phyloP scores from a whole-genome alignment of 192 early-diverging fungal species.

The Coemansia sp. region DNA sequence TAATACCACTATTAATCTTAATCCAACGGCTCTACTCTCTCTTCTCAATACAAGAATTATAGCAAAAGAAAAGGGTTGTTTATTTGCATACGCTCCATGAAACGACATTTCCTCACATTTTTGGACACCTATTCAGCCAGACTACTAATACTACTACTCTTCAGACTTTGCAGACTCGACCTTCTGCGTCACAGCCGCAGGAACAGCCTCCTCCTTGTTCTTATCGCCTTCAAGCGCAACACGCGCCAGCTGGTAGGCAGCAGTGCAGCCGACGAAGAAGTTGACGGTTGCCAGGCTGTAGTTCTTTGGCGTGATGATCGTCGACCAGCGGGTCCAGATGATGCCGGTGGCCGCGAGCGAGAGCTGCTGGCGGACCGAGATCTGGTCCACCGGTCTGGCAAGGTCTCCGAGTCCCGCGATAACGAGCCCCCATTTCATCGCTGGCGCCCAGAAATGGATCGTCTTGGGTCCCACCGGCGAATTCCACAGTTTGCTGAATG shows the following conservation, averaged over 20 bases:
- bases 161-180: not conserved
- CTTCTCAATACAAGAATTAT: too few relatives aligned
- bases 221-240: conserved; percentile 68
- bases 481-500: conserved; percentile 73
- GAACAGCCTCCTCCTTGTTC: not conserved
- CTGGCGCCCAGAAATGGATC: conserved; percentile 97
- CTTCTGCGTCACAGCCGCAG: not conserved
- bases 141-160: not conserved
- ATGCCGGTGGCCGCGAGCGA: conserved; percentile 91
- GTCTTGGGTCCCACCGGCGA: conserved; percentile 92
- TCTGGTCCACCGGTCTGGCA: conserved; percentile 84
- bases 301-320: conserved; percentile 93
- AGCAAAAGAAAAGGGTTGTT: too few relatives aligned
- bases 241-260: conserved; percentile 81
- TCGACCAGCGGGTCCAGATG: conserved; percentile 97
- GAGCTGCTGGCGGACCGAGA: conserved; percentile 81
- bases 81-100: too few relatives aligned
- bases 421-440: conserved; percentile 76
- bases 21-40: too few relatives aligned
- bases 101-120: too few relatives aligned
- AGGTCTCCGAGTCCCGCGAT: conserved; percentile 92
- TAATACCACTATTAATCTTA: too few relatives aligned
- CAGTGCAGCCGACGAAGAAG: conserved; percentile 89
- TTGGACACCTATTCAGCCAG: too few relatives aligned
- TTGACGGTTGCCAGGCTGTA: conserved; percentile 89